These are phyloP conservation scores for Erythrophleum fordii DNA, from an alignment of 306 rosid genomes.

Conservation along the genomic window DNA sequence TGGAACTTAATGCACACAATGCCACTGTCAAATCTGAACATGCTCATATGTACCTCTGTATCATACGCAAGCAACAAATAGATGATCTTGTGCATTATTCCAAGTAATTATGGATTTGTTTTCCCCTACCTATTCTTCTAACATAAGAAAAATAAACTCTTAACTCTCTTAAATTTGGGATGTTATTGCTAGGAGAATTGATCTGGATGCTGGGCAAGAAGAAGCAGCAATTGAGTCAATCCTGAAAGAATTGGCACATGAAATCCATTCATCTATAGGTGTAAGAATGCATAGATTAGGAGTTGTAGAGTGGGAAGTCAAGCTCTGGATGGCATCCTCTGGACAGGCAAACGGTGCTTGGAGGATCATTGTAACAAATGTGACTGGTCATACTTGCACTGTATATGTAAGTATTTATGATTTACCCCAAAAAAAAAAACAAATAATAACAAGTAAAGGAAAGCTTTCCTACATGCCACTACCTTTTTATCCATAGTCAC, in stretches of 20 bases:
- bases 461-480: constrained; percentile 25
- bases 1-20: constrained; percentile 94
- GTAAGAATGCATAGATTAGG: constrained; percentile 98
- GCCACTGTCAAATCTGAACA: constrained; percentile 76
- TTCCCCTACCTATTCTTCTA: constrained; percentile 26
- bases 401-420: constrained; percentile 71
- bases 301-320: constrained; percentile 95
- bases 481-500: neutral
- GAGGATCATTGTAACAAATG: constrained; percentile 95
- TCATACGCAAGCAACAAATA: constrained; percentile 81
- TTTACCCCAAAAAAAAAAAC: neutral
- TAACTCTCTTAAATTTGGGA: constrained; percentile 43
- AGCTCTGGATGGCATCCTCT: constrained; percentile 80
- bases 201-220: constrained; percentile 59
- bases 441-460: constrained; percentile 32
- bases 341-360: constrained; percentile 88
- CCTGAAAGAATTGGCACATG: constrained; percentile 72
- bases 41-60: constrained; percentile 92
- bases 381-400: constrained; percentile 92
- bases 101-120: constrained; percentile 59
- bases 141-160: constrained; percentile 27
- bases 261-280: constrained; percentile 82
- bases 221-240: constrained; percentile 65
- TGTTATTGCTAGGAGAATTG: constrained; percentile 68
- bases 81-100: constrained; percentile 78